Evolutionary conservation across 345 rosid species (phyloP), one percentile per base, ranked within the genome.

Genomic region (Rubroshorea leprosula): DNA sequence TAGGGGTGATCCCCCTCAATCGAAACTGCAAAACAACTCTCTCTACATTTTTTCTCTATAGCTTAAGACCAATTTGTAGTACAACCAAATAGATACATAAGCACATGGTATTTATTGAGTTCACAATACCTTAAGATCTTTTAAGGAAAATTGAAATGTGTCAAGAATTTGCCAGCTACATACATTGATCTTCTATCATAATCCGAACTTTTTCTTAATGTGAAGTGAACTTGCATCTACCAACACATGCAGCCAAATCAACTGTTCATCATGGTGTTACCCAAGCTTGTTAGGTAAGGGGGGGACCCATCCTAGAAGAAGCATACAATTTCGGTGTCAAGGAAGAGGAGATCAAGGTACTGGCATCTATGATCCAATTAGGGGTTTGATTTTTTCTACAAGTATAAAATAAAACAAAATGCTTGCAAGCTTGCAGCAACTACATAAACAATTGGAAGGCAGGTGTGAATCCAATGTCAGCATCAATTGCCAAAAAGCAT

Each of bases 341-440:
- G 18, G 13, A 19, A 41, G 11, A 3, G 38, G 26, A 24, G 22
- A 29, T 29, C 26, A 45, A 45, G n/a, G 53, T 1, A 19, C 49
- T 57, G 21, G 9, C 23, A 57, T 23, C 61, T 43, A n/a, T n/a
- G n/a, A n/a, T n/a, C n/a, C n/a, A n/a, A n/a, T n/a, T n/a, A n/a
- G n/a, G n/a, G n/a, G n/a, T n/a, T n/a, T n/a, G n/a, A n/a, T n/a
- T n/a, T n/a, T n/a, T n/a, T n/a, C n/a, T n/a, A n/a, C n/a, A n/a
- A n/a, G n/a, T n/a, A n/a, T n/a, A n/a, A 13, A 24, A 60, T 48
- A 29, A 7, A 31, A 13, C 48, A 8, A 24, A 6, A 49, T 60
- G 68, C 61, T 70, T 79, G 80, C 76, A 67, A 79, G 80, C 76
- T 79, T 67, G 80, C 83, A 73, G 60, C 78, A 54, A 75, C 76